Evolutionary conservation across 2,329 filamentous ascomycete genomes (phyloP).

Genomic region (Harringtonia lauricola): DNA sequence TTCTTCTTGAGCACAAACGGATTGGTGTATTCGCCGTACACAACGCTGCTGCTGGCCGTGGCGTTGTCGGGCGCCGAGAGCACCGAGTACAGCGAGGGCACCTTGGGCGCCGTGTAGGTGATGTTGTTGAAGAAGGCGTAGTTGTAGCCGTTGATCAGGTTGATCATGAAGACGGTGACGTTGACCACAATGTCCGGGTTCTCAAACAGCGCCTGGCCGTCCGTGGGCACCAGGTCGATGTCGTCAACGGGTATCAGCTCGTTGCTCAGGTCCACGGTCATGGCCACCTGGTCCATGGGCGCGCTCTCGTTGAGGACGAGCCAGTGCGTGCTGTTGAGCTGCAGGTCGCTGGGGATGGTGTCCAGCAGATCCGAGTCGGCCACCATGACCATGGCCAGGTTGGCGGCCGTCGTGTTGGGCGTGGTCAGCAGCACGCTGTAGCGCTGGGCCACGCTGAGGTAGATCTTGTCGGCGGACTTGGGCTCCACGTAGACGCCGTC

Average conservation of each 20-base stretch:
- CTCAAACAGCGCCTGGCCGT: slow-evolving; percentile 48
- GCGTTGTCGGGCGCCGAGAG: slow-evolving; percentile 45
- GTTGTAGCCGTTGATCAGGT: slow-evolving; percentile 36
- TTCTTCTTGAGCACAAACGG: slow-evolving; percentile 56
- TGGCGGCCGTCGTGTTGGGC: slow-evolving; percentile 46
- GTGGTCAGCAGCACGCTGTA: slow-evolving; percentile 52
- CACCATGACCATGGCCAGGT: slow-evolving; percentile 50
- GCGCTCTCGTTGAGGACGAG: slow-evolving; percentile 44
- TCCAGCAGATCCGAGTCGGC: slow-evolving; percentile 52
- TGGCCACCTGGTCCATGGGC: slow-evolving; percentile 28
- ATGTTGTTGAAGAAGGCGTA: slow-evolving; percentile 65
- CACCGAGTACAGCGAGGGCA: slow-evolving; percentile 70
- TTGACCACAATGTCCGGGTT: slow-evolving; percentile 53
- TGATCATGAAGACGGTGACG: slow-evolving; percentile 55
- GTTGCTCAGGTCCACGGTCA: slow-evolving; percentile 20
- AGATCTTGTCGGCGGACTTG: slow-evolving; percentile 49
- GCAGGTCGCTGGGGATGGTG: slow-evolving; percentile 51
- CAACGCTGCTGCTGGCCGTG: slow-evolving; percentile 40
- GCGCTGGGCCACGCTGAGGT: slow-evolving; percentile 57
- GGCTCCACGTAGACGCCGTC: slow-evolving; percentile 60
- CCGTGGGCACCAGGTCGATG: slow-evolving; percentile 56
- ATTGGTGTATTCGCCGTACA: slow-evolving; percentile 59
- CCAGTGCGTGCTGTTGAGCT: slow-evolving; percentile 59
- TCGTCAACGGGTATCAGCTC: slow-evolving; percentile 64
- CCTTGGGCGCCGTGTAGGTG: slow-evolving; percentile 63